Evolutionary conservation across 1,284 basidiomycete genomes (phyloP).

Genomic region (Coniferiporia weirii): DNA sequence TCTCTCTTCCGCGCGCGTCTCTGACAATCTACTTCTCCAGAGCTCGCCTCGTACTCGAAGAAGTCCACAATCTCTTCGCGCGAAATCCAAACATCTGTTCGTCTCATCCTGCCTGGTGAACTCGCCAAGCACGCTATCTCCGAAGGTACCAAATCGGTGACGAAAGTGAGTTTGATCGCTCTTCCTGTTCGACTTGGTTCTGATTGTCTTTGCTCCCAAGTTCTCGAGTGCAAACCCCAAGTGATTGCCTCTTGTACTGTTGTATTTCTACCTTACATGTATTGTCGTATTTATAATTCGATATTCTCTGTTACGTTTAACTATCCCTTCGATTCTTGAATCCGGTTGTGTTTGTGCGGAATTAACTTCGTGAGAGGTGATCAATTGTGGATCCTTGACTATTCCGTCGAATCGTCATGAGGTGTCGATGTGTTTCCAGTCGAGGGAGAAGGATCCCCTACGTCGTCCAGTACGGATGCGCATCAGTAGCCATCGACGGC

Average conservation of each 20-base stretch:
- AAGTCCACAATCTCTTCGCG: slow-evolving; percentile 93
- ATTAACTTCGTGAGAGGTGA: too few species aligned
- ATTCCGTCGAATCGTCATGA: too few species aligned
- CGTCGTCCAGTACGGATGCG: too few species aligned
- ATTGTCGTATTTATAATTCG: slow-evolving; percentile 17
- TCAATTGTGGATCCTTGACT: too few species aligned
- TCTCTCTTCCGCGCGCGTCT: slow-evolving; percentile 8
- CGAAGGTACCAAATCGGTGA: slow-evolving; percentile 63
- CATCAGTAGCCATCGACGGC: too few species aligned
- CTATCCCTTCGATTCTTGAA: background rate
- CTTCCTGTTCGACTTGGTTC: background rate
- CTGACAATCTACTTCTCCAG: slow-evolving; percentile 32
- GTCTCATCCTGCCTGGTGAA: slow-evolving; percentile 87
- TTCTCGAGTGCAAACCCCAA: slow-evolving; percentile 19
- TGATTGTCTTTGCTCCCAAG: background rate
- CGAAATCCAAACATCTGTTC: slow-evolving; percentile 89
- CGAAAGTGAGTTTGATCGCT: slow-evolving; percentile 25
- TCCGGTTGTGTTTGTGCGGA: too few species aligned
- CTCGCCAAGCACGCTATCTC: slow-evolving; percentile 79
- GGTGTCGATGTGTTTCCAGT: too few species aligned
- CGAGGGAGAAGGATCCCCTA: too few species aligned
- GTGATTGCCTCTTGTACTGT: slow-evolving; percentile 10
- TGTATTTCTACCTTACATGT: slow-evolving; percentile 17
- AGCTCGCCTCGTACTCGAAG: slow-evolving; percentile 90
- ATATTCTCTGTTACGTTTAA: slow-evolving; percentile 7